Evolutionary conservation across 1,284 basidiomycete genomes (phyloP).

Genomic region (Naganishia cerealis): DNA sequence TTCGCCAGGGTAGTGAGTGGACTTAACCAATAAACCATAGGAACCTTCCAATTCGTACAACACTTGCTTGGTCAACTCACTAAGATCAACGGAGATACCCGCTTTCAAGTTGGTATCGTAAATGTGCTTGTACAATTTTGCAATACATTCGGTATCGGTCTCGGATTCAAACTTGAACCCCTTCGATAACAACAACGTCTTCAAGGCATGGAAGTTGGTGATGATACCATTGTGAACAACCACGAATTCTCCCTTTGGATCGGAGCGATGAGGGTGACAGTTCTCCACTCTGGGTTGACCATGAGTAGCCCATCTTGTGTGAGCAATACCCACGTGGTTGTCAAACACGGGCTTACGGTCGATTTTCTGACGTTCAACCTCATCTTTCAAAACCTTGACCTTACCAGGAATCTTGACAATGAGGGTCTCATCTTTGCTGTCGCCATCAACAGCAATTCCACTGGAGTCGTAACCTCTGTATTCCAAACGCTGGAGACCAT

Average conservation of each 20-base stretch:
- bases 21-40: conserved; percentile 99
- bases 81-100: conserved; percentile 86
- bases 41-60: conserved; percentile 98
- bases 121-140: conserved; percentile 93
- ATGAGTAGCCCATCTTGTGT: conserved; percentile 99
- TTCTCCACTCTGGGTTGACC: conserved; percentile 83
- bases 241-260: conserved; percentile 76
- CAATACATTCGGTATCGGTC: conserved; percentile 96
- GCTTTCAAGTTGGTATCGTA: conserved; percentile 92
- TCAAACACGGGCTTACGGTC: too few relatives aligned
- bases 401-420: too few relatives aligned
- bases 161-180: conserved; percentile 94
- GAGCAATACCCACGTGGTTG: conserved; percentile 93
- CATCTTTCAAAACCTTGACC: too few relatives aligned
- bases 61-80: conserved; percentile 88
- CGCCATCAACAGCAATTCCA: too few relatives aligned
- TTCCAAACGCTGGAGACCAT: too few relatives aligned
- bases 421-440: too few relatives aligned
- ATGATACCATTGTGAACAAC: conserved; percentile 99
- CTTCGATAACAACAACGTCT: conserved; percentile 89
- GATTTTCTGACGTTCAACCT: too few relatives aligned
- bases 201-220: conserved; percentile 87
- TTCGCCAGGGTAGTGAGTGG: conserved; percentile 91
- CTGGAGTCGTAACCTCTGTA: too few relatives aligned
- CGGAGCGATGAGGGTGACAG: conserved; percentile 93